Conservation (phyloP, 108 stramenopile genomes). For the Nitzschia sp. region DNA sequence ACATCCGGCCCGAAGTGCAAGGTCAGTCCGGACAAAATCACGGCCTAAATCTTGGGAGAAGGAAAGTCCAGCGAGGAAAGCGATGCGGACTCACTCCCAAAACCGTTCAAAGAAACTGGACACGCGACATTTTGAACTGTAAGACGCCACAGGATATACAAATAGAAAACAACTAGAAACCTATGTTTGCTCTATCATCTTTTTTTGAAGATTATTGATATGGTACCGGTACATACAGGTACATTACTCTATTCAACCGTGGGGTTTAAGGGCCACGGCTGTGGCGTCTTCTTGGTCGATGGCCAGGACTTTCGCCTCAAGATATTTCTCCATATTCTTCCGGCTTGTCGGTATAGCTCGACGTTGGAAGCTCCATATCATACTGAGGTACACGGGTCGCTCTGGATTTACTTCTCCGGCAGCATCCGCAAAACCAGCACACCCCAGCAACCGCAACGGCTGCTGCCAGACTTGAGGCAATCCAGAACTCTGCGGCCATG, state of each 20-base stretch:
- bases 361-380: conserved; percentile 2
- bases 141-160: too few species aligned
- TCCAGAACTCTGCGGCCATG: background rate
- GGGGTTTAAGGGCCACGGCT: background rate
- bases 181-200: too few species aligned
- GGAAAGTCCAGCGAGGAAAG: background rate
- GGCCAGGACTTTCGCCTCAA: background rate
- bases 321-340: conserved; percentile 16
- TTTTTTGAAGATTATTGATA: too few species aligned
- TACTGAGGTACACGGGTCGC: background rate
- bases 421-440: background rate
- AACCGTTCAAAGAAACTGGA: background rate
- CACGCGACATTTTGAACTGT: background rate
- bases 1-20: too few species aligned
- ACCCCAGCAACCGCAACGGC: background rate
- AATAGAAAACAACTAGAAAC: too few species aligned
- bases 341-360: background rate
- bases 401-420: background rate
- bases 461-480: background rate
- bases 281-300: background rate
- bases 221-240: too few species aligned
- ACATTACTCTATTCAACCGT: too few species aligned
- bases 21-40: too few species aligned
- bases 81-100: background rate
- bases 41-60: too few species aligned